These are phyloP conservation scores for Apiotrichum veenhuisii DNA, from an alignment of 1,284 basidiomycete species.

Conservation along the genomic window DNA sequence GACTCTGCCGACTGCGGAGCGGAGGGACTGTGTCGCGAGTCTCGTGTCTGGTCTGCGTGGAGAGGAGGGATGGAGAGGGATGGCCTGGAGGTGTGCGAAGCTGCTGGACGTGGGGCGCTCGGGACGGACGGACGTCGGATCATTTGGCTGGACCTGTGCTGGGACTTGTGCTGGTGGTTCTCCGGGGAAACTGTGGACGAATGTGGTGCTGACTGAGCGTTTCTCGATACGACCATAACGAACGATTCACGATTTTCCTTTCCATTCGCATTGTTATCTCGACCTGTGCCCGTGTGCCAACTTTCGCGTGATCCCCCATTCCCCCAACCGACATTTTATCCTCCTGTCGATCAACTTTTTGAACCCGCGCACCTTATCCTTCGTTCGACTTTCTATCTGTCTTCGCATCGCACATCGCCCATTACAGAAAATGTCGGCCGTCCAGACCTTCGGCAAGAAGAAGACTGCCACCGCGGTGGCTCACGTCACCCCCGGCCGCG, in stretches of 20 bases:
- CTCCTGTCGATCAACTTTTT: not conserved
- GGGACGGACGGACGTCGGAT: not conserved
- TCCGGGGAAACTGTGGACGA: not conserved
- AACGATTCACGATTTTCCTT: not conserved
- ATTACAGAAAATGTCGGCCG: conserved; percentile 55
- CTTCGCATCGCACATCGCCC: not conserved
- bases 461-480: conserved; percentile 98
- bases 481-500: conserved; percentile 93
- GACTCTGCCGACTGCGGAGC: no score
- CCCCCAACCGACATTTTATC: not conserved
- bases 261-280: not conserved
- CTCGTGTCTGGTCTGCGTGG: no score
- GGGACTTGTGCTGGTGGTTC: not conserved
- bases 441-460: conserved; percentile 98
- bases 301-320: not conserved
- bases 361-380: not conserved
- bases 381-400: not conserved
- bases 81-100: no score
- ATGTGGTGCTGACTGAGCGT: not conserved
- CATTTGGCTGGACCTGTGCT: not conserved
- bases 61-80: no score
- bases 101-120: not conserved
- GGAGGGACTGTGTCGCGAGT: no score
- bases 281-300: no score
- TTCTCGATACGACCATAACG: not conserved